Percentiles rank a stretch among this genome's conserved stretches.
These are phyloP conservation scores for Guillardia theta DNA, from an alignment of 78 protist genomes.

Conservation along the genomic window DNA sequence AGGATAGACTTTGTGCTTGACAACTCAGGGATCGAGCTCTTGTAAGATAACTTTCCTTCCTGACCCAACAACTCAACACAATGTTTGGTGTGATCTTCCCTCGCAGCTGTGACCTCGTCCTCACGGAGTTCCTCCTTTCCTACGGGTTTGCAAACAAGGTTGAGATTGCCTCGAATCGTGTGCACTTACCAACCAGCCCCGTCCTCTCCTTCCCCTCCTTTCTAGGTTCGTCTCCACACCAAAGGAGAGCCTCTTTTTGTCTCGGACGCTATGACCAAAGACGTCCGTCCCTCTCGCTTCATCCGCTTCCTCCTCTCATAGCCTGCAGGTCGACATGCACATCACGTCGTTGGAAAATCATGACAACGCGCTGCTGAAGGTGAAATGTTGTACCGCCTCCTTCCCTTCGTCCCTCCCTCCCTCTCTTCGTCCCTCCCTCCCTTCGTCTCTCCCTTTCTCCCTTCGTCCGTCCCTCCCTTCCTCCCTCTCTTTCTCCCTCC, in stretches of 20 bases:
- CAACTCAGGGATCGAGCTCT: no score
- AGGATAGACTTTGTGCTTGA: no score
- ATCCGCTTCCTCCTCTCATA: background rate
- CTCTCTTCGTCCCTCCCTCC: background rate
- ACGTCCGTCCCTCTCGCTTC: background rate
- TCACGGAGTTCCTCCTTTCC: background rate
- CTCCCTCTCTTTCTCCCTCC: background rate
- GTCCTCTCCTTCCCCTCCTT: background rate
- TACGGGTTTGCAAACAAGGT: background rate
- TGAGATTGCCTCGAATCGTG: background rate
- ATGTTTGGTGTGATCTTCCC: background rate
- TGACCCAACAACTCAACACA: no score
- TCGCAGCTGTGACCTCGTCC: background rate
- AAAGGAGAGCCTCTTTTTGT: background rate
- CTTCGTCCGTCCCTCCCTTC: background rate
- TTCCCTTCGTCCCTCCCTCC: background rate
- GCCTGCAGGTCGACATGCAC: no score
- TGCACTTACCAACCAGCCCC: background rate
- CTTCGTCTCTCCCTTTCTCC: background rate
- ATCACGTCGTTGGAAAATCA: no score
- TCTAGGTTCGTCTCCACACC: background rate
- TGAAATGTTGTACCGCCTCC: no score
- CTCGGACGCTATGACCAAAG: background rate
- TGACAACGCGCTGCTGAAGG: no score
- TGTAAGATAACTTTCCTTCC: background rate